phyloP scores from a whole-genome alignment of 306 rosid genomes.

The Trifolium dubium region DNA sequence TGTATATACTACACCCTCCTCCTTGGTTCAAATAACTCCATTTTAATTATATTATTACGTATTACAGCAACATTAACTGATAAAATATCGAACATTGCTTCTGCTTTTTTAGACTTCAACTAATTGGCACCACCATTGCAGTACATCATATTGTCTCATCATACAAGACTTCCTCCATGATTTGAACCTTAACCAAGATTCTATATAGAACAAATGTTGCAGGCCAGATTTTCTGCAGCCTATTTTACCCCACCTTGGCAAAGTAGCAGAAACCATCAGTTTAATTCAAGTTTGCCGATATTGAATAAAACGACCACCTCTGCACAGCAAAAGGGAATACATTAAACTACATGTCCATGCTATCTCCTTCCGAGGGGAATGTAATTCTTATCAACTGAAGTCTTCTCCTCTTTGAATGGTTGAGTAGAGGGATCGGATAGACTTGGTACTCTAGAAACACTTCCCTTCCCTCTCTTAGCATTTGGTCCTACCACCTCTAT shows the following conservation, averaged over 20 bases:
- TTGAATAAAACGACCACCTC: slow-evolving; percentile 13
- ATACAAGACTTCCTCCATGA: slow-evolving; percentile 3
- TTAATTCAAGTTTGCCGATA: background rate
- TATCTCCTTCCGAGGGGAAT: slow-evolving; percentile 55
- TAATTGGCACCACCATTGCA: background rate
- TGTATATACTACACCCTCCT: too few species aligned
- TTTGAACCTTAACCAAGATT: slow-evolving; percentile 23
- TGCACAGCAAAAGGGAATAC: slow-evolving; percentile 18
- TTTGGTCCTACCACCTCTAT: slow-evolving; percentile 96
- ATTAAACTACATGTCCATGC: slow-evolving; percentile 25
- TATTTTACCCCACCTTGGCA: background rate
- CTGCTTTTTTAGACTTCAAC: background rate
- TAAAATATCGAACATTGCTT: background rate
- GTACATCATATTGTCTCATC: background rate
- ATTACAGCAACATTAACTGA: background rate
- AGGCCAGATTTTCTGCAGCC: background rate
- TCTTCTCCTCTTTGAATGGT: slow-evolving; percentile 82
- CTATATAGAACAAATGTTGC: background rate
- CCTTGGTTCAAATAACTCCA: too few species aligned
- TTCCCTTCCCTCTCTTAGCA: slow-evolving; percentile 88
- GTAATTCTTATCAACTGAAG: slow-evolving; percentile 44
- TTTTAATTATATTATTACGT: too few species aligned
- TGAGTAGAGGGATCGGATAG: slow-evolving; percentile 89
- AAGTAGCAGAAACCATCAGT: slow-evolving; percentile 5
- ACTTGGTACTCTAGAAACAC: slow-evolving; percentile 82